Conservation (phyloP, 2,329 filamentous ascomycete species). For the Monosporascus sp. region DNA sequence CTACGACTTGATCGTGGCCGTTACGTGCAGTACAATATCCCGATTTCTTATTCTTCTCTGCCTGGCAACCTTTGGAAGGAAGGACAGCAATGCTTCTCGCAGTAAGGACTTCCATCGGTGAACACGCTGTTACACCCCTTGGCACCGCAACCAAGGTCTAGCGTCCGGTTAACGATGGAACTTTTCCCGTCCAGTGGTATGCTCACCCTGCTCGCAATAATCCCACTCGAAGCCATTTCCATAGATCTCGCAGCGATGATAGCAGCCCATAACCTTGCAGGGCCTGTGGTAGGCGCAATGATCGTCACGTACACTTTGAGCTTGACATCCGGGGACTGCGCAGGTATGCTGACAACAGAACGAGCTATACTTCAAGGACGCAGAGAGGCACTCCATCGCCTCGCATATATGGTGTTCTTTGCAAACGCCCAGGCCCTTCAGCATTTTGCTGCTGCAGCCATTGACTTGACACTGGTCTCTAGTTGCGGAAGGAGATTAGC, state of each 20-base stretch:
- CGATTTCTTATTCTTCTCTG: neutral
- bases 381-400: neutral
- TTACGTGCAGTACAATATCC: neutral
- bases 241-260: neutral
- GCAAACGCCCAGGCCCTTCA: neutral
- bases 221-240: no score
- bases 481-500: no score
- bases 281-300: neutral
- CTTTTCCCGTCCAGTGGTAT: no score
- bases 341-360: neutral
- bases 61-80: neutral
- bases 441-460: neutral
- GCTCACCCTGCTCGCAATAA: no score
- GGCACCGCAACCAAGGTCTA: no score
- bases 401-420: neutral
- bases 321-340: neutral
- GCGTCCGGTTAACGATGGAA: no score
- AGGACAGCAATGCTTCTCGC: neutral
- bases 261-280: neutral
- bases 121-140: no score
- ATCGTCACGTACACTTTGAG: neutral
- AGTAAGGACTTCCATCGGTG: neutral
- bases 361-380: neutral
- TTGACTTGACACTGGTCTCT: neutral
- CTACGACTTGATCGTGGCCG: neutral